Conservation (phyloP, 192 early-diverging fungal genomes). For the Gamsiella multidivaricata region DNA sequence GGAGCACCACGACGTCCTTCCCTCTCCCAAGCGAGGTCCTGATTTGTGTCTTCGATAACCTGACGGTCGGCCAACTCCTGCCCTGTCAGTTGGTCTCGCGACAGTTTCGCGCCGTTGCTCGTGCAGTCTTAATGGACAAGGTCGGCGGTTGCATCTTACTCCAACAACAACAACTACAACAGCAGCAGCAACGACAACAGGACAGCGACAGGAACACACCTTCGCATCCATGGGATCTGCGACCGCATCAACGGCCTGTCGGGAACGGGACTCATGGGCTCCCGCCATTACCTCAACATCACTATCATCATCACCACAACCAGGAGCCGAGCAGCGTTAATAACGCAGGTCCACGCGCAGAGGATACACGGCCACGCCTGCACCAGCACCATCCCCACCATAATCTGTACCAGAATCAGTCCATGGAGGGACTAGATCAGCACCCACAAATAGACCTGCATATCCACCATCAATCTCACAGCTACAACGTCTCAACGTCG, state of each 20-base stretch:
- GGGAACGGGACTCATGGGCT: conserved; percentile 1
- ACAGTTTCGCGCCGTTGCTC: conserved; percentile 15
- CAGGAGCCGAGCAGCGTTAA: not conserved
- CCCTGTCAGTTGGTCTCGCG: conserved; percentile 29
- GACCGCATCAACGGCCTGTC: not conserved
- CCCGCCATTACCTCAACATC: conserved; percentile 22
- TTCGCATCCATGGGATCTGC: no score
- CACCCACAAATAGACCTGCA: conserved; percentile 29
- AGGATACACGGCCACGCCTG: no score
- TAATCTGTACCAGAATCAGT: conserved; percentile 30
- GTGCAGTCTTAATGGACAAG: conserved; percentile 26
- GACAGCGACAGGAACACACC: no score
- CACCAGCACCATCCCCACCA: conserved; percentile 22
- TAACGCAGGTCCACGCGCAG: no score
- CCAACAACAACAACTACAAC: not conserved
- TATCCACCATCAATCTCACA: conserved; percentile 15
- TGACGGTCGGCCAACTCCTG: conserved; percentile 19
- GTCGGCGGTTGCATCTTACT: conserved; percentile 4
- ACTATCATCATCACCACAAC: not conserved
- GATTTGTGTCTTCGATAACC: conserved; percentile 8
- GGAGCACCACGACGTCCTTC: not conserved
- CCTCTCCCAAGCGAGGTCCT: conserved; percentile 23
- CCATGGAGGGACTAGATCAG: conserved; percentile 1
- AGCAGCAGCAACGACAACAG: not conserved
- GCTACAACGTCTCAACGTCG: conserved; percentile 12